Evolutionary conservation across 1,284 basidiomycete genomes (phyloP).

Genomic region (Boletus smithii): DNA sequence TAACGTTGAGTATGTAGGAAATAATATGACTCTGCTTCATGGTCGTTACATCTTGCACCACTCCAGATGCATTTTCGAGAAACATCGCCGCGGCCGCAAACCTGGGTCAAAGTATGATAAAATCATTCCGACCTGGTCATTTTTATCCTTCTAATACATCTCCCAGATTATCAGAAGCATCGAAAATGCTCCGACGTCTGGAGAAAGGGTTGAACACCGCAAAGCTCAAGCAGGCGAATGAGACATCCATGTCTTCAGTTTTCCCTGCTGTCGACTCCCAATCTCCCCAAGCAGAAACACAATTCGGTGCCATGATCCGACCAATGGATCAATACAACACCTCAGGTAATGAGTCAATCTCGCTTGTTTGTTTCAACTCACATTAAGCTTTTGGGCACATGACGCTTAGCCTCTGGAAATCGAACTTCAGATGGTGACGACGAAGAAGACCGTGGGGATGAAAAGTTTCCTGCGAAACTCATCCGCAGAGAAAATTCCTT

Average conservation of each 20-base stretch:
- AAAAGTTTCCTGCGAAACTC: slow-evolving; percentile 67
- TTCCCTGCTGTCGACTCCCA: slow-evolving; percentile 34
- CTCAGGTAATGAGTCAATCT: slow-evolving; percentile 36
- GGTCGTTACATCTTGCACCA: slow-evolving; percentile 16
- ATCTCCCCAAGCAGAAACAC: slow-evolving; percentile 34
- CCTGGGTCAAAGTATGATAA: slow-evolving; percentile 76
- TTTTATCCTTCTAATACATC: slow-evolving; percentile 12
- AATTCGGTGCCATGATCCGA: slow-evolving; percentile 30
- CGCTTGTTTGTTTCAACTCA: slow-evolving; percentile 2
- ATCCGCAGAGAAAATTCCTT: slow-evolving; percentile 71
- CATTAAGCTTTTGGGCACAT: slow-evolving; percentile 24
- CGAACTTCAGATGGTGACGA: slow-evolving; percentile 53
- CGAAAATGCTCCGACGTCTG: slow-evolving; percentile 79
- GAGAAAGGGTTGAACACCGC: slow-evolving; percentile 78
- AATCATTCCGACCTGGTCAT: slow-evolving; percentile 9
- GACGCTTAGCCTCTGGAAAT: slow-evolving; percentile 39
- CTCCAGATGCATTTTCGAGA: slow-evolving; percentile 74
- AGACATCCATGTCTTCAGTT: slow-evolving; percentile 32
- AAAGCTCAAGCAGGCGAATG: slow-evolving; percentile 55
- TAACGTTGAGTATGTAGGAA: slow-evolving; percentile 56
- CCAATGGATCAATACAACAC: slow-evolving; percentile 36
- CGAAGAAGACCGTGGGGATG: slow-evolving; percentile 56
- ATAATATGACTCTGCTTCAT: slow-evolving; percentile 19
- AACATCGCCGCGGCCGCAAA: slow-evolving; percentile 79
- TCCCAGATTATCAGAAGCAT: slow-evolving; percentile 73